phyloP scores from a whole-genome alignment of 805 yeast species.

The Gaillardinia entomophila region DNA sequence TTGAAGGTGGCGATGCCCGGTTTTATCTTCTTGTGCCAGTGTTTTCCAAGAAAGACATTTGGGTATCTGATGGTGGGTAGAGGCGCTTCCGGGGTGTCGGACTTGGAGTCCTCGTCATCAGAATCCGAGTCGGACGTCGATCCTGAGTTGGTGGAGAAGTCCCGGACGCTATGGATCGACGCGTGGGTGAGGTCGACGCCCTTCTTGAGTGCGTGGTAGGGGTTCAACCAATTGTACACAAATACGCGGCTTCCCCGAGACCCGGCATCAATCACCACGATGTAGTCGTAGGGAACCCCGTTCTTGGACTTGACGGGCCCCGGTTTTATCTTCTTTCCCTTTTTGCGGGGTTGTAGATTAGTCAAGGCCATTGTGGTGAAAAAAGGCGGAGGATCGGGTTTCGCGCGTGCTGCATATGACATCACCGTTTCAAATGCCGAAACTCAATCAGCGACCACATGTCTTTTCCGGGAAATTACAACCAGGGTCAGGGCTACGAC shows the following conservation, averaged over 20 bases:
- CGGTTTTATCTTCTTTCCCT: slow-evolving; percentile 6
- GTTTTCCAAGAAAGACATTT: slow-evolving; percentile 21
- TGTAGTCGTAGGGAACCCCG: slow-evolving; percentile 53
- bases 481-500: slow-evolving; percentile 1
- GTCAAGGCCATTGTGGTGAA: too few relatives aligned
- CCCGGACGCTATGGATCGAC: not conserved
- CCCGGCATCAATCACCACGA: slow-evolving; percentile 60
- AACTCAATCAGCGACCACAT: too few relatives aligned
- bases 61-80: slow-evolving; percentile 18
- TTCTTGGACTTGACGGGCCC: slow-evolving; percentile 34
- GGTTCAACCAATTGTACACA: slow-evolving; percentile 51
- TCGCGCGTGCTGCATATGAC: too few relatives aligned
- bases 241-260: slow-evolving; percentile 61
- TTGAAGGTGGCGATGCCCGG: slow-evolving; percentile 56
- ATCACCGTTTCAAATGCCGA: too few relatives aligned
- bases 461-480: too few relatives aligned
- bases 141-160: too few relatives aligned
- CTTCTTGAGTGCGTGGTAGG: slow-evolving; percentile 21
- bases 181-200: slow-evolving; percentile 9
- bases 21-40: slow-evolving; percentile 47
- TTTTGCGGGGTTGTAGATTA: not conserved
- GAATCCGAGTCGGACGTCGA: slow-evolving; percentile 5
- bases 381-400: too few relatives aligned
- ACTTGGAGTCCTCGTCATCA: slow-evolving; percentile 4
- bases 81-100: slow-evolving; percentile 2